Percentiles rank a stretch among this genome's conserved stretches.
Conservation (phyloP, 2,329 filamentous ascomycete species). For the Aspergillus persii region DNA sequence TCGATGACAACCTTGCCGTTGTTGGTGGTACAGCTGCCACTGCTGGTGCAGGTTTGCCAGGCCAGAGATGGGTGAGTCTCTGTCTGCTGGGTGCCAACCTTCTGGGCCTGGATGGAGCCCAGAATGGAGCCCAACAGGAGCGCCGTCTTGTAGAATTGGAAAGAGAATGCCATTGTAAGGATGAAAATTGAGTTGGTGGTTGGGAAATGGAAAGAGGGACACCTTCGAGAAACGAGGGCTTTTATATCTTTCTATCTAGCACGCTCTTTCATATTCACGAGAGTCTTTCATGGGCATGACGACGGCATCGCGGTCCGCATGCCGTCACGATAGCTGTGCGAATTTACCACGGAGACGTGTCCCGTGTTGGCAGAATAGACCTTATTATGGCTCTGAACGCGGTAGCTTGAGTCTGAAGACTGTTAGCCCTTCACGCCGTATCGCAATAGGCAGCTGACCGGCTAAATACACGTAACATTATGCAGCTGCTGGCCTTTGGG, state of each 20-base stretch:
- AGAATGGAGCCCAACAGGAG: slow-evolving; percentile 16
- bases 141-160: slow-evolving; percentile 14
- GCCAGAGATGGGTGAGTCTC: slow-evolving; percentile 49
- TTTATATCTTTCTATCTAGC: not conserved
- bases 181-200: not conserved
- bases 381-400: not conserved
- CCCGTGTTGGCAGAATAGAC: not conserved
- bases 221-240: not conserved
- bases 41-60: slow-evolving; percentile 52
- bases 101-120: slow-evolving; percentile 17
- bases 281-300: not conserved
- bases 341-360: not conserved
- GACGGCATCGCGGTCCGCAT: slow-evolving; percentile 17
- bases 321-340: slow-evolving; percentile 3
- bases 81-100: slow-evolving; percentile 21
- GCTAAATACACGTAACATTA: not conserved
- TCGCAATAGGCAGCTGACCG: slow-evolving; percentile 10
- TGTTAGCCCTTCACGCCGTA: not conserved
- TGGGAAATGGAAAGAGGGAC: not conserved
- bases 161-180: slow-evolving; percentile 11
- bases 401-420: not conserved
- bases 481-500: not conserved
- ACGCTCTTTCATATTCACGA: not conserved
- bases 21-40: slow-evolving; percentile 52
- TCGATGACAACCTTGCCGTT: slow-evolving; percentile 53